Evolutionary conservation across 1,139 yeast species (phyloP).

Genomic region (Geotrichum citri-aurantii): DNA sequence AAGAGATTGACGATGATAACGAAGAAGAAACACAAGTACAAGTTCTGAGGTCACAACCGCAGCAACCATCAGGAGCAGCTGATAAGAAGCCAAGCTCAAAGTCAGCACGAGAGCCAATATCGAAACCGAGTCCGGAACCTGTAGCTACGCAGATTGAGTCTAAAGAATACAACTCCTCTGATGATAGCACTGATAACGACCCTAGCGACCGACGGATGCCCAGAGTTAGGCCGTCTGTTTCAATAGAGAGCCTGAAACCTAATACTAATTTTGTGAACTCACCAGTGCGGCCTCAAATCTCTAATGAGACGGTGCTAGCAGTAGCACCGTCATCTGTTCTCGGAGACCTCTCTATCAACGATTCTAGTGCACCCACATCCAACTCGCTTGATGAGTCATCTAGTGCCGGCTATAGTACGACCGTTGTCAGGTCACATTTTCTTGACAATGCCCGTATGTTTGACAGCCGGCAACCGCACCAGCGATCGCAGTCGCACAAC

Average conservation of each 20-base stretch:
- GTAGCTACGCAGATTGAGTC: background rate
- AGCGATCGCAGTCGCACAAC: background rate
- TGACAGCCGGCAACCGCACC: background rate
- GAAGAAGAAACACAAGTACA: background rate
- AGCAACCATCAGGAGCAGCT: background rate
- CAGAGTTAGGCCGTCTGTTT: background rate
- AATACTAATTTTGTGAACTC: slow-evolving; percentile 17
- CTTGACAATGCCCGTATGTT: slow-evolving; percentile 1
- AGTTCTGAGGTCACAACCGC: background rate
- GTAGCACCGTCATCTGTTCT: slow-evolving; percentile 14
- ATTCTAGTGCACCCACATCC: slow-evolving; percentile 3
- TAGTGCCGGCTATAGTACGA: background rate
- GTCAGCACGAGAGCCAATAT: background rate
- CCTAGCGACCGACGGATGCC: background rate
- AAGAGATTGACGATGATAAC: background rate
- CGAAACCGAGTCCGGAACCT: background rate
- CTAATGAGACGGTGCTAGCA: slow-evolving; percentile 28
- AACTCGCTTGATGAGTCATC: slow-evolving; percentile 1
- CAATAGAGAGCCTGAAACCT: slow-evolving; percentile 9
- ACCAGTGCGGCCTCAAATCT: slow-evolving; percentile 28
- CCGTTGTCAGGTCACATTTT: slow-evolving; percentile 14
- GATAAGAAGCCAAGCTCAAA: background rate
- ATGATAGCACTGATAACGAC: background rate
- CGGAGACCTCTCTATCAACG: background rate
- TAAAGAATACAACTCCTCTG: background rate